Conservation (phyloP, 2,329 filamentous ascomycete genomes). For the Epichloe amarillans region DNA sequence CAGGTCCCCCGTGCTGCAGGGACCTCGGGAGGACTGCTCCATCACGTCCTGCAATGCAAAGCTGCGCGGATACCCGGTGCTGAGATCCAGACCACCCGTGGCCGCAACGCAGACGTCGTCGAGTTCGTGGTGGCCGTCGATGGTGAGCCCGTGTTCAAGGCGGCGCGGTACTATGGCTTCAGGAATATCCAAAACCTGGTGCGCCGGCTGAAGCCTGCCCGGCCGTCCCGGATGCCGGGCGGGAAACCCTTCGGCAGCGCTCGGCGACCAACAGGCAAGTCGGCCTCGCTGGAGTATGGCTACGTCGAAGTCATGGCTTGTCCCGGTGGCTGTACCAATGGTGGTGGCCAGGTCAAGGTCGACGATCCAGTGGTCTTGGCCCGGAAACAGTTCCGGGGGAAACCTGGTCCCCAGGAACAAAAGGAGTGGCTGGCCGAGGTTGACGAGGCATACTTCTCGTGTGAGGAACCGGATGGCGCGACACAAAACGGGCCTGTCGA, state of each 20-base stretch:
- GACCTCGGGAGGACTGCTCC: conserved; percentile 77
- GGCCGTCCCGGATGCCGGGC: conserved; percentile 66
- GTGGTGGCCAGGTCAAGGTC: conserved; percentile 86
- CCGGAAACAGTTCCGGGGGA: conserved; percentile 32
- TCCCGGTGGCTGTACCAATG: conserved; percentile 96
- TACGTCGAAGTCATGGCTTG: conserved; percentile 99
- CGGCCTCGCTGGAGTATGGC: conserved; percentile 52
- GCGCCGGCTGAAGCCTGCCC: conserved; percentile 72
- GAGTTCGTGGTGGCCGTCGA: conserved; percentile 60
- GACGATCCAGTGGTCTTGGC: conserved; percentile 56
- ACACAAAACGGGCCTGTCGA: conserved; percentile 10
- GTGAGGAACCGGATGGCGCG: conserved; percentile 36
- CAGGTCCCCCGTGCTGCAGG: conserved; percentile 46
- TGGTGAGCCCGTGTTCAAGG: conserved; percentile 53
- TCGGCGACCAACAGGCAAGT: conserved; percentile 37
- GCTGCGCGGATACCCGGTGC: conserved; percentile 60
- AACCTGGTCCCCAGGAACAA: conserved; percentile 63
- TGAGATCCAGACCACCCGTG: conserved; percentile 55
- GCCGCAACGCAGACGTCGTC: conserved; percentile 81
- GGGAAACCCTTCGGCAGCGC: conserved; percentile 47
- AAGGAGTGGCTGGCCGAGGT: conserved; percentile 73
- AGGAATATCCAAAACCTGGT: conserved; percentile 97
- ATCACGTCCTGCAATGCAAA: conserved; percentile 68
- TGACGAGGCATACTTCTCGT: conserved; percentile 84
- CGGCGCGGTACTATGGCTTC: conserved; percentile 92